Base-by-base conservation (phyloP, 1,284 basidiomycete genomes). In the Ustilago loliicola region DNA sequence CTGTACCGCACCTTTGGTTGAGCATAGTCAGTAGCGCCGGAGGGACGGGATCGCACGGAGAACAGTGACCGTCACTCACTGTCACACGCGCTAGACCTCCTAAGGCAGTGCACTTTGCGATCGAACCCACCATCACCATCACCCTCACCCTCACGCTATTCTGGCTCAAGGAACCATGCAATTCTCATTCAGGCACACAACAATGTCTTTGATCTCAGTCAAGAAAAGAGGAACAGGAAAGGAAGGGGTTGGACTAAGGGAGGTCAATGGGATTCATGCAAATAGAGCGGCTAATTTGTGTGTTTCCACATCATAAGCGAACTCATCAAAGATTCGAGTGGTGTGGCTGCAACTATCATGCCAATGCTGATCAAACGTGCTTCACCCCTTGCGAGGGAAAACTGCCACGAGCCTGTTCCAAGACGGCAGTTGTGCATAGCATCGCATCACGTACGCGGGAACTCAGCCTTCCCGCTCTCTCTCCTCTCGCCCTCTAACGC, bases 321-420 rank as follows among this genome's bases (percentile, higher is more conserved):
- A 45, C 42, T 45, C 42, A 45, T 45, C 15, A 21, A 45, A 17
- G 21, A 7, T 21, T 34, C 7, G 7, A 50, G 7, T 50, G 23
- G 25, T 29, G 48, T 30, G 48, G 48, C 27, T 50, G 48, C 48
- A 50, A 50, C 5, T n/a, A 25, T 21, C 48, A 50, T 50, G 48
- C 48, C 48, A 50, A 50, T 27, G 48, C 48, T 50, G 27, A 50
- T 27, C 25, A 50, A 10, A 27, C 8, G 5, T 60, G 48, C 58
- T 34, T 48, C 58, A 60, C 48, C 58, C 47, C 58, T 60, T 51
- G 57, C 57, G 21, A 59, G 45, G 23, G 45, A 45, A 53, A 53
- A 21, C 6, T 11, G 32, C 48, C 19, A 53, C 17, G 51, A 53
- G 4, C 30, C 17, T 51, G 7, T 11, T 29, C 42, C 42, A 23